These are phyloP conservation scores for Kwoniella pini DNA, from an alignment of 768 basidiomycete species.

Conservation along the genomic window DNA sequence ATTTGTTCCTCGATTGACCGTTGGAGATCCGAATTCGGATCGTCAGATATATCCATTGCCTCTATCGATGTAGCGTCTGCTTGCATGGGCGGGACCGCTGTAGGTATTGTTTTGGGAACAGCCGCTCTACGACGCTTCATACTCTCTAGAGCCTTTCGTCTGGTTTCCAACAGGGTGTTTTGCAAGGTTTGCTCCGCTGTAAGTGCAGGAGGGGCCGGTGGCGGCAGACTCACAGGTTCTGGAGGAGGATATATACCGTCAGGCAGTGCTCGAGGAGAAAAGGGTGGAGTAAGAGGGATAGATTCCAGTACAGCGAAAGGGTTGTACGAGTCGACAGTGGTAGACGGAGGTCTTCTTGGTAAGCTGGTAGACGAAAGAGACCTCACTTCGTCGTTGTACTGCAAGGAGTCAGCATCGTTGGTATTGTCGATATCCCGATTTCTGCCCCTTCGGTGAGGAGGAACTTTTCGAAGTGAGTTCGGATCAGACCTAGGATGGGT, in stretches of 20 bases:
- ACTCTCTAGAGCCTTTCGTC: constrained; percentile 38
- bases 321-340: background rate
- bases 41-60: background rate
- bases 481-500: too few relatives aligned
- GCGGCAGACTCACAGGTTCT: background rate
- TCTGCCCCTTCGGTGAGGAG: background rate
- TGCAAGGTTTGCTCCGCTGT: constrained; percentile 14
- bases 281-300: constrained; percentile 1
- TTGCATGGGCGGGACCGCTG: background rate
- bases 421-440: background rate
- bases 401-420: background rate
- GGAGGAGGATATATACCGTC: background rate
- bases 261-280: constrained; percentile 2
- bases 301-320: background rate
- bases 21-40: background rate
- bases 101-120: background rate
- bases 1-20: constrained; percentile 40
- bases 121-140: constrained; percentile 30
- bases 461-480: background rate
- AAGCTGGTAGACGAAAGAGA: background rate
- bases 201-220: background rate
- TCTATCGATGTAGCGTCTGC: background rate
- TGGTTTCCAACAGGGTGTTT: constrained; percentile 31
- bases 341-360: background rate
- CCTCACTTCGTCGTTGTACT: constrained; percentile 10